phyloP scores from a whole-genome alignment of 2,329 filamentous ascomycete genomes.

The Pleurostoma richardsiae region DNA sequence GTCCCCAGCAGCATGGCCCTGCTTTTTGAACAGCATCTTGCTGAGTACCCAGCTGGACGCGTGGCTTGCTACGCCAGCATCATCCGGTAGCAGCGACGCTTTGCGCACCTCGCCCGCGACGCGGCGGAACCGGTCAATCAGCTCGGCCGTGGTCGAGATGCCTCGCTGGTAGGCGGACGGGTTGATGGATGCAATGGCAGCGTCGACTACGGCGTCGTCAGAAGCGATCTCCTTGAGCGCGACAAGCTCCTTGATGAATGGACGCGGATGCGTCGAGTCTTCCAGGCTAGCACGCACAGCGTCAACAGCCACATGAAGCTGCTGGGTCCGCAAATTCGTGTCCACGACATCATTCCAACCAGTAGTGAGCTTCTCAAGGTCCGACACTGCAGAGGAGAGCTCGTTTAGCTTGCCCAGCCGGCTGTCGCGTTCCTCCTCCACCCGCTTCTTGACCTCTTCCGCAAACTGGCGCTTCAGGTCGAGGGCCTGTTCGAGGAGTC shows the following conservation, averaged over 20 bases:
- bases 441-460: constrained; percentile 69
- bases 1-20: constrained; percentile 72
- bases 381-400: constrained; percentile 69
- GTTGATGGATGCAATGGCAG: constrained; percentile 95
- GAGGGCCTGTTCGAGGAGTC: constrained; percentile 85
- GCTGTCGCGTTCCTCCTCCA: constrained; percentile 83
- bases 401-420: constrained; percentile 82
- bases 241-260: constrained; percentile 88
- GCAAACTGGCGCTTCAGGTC: constrained; percentile 82
- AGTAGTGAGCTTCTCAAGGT: constrained; percentile 81
- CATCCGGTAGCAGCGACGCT: constrained; percentile 84
- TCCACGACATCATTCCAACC: constrained; percentile 92
- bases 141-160: constrained; percentile 74
- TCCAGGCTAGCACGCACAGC: constrained; percentile 82
- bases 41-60: constrained; percentile 85
- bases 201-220: constrained; percentile 80
- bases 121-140: constrained; percentile 93
- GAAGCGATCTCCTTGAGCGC: constrained; percentile 88
- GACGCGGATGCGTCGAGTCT: constrained; percentile 66
- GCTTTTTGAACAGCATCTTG: constrained; percentile 96
- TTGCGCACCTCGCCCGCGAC: constrained; percentile 92
- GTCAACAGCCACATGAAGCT: constrained; percentile 93
- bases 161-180: constrained; percentile 90
- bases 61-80: constrained; percentile 91
- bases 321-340: constrained; percentile 86